phyloP scores from a whole-genome alignment of 345 rosid species.

The Populus deltoides region DNA sequence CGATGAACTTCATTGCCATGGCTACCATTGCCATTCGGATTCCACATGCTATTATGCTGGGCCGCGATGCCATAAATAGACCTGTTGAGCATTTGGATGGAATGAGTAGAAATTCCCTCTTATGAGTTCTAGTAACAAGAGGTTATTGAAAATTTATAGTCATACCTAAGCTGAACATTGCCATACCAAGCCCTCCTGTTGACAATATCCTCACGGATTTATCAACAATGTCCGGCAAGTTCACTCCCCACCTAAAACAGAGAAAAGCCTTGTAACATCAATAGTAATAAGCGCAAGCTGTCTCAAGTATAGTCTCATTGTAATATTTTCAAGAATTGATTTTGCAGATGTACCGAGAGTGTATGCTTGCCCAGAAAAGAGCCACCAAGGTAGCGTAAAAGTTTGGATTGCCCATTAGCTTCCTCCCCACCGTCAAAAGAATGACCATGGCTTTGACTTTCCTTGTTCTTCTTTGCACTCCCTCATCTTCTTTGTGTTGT shows the following conservation, averaged over 20 bases:
- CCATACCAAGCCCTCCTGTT: slow-evolving; percentile 92
- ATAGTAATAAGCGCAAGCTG: too few relatives aligned
- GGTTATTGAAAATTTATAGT: neutral
- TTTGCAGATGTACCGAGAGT: slow-evolving; percentile 50
- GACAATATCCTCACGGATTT: slow-evolving; percentile 67
- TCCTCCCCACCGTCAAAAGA: slow-evolving; percentile 59
- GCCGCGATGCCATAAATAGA: slow-evolving; percentile 74
- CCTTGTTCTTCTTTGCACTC: slow-evolving; percentile 37
- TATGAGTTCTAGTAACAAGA: too few relatives aligned
- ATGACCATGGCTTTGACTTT: slow-evolving; percentile 40
- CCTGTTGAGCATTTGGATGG: slow-evolving; percentile 39
- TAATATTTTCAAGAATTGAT: too few relatives aligned
- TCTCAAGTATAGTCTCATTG: too few relatives aligned
- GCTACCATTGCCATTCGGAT: slow-evolving; percentile 46
- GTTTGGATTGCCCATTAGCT: slow-evolving; percentile 71
- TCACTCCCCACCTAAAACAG: slow-evolving; percentile 53
- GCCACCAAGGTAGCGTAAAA: slow-evolving; percentile 68
- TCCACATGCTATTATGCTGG: slow-evolving; percentile 76
- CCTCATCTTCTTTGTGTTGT: slow-evolving; percentile 49
- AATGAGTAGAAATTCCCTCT: neutral
- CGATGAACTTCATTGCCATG: slow-evolving; percentile 56
- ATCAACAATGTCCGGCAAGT: slow-evolving; percentile 60
- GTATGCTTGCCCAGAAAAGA: slow-evolving; percentile 76
- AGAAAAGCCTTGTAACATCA: neutral
- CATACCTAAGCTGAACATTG: slow-evolving; percentile 93